Evolutionary conservation across 148 eudicot species (phyloP).

Genomic region (Nepenthes gracilis): DNA sequence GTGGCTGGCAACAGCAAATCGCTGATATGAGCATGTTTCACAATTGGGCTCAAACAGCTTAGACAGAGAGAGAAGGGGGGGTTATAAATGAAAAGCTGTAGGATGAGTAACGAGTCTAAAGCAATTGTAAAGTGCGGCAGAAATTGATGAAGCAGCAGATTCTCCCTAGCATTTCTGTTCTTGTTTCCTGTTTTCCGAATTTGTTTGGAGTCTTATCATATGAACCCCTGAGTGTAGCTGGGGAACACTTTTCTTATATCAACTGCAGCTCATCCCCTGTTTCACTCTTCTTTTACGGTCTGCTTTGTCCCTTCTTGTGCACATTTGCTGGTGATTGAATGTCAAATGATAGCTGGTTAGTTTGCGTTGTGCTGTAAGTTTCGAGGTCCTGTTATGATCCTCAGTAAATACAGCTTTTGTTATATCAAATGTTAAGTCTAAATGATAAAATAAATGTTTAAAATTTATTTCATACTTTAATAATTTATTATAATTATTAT

Average conservation of each 20-base stretch:
- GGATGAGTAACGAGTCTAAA: background rate
- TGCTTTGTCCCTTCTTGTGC: no score
- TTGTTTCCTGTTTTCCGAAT: background rate
- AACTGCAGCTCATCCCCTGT: background rate
- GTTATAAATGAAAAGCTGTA: background rate
- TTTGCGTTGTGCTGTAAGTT: no score
- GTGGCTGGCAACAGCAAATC: background rate
- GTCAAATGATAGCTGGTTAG: no score
- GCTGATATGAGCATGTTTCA: background rate
- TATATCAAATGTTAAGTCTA: no score
- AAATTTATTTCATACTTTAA: no score
- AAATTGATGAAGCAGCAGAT: background rate
- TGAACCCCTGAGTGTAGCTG: background rate
- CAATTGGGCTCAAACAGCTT: background rate
- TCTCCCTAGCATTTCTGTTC: background rate
- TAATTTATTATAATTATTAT: no score
- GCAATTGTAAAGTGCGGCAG: background rate
- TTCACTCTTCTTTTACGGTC: no score
- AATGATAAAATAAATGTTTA: no score
- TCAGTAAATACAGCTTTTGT: no score
- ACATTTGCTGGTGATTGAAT: no score
- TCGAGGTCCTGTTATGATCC: no score
- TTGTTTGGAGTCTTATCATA: background rate
- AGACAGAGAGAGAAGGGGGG: background rate
- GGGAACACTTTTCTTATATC: background rate